Percentiles rank a stretch among this genome's conserved stretches.
phyloP scores from a whole-genome alignment of 805 yeast species.

The Lachancea meyersii region DNA sequence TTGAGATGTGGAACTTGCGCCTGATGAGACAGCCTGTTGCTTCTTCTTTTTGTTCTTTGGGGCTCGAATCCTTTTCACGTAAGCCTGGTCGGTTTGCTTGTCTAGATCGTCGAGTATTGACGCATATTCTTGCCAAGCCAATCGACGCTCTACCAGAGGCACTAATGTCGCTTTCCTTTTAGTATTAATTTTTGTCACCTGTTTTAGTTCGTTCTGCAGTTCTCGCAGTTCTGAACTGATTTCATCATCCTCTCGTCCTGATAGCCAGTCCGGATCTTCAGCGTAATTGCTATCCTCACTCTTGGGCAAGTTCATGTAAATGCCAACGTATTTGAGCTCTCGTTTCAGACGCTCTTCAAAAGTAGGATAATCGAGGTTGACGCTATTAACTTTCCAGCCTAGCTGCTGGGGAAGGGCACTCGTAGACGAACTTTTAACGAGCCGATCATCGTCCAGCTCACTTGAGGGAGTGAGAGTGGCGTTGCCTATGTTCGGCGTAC shows the following conservation, averaged over 20 bases:
- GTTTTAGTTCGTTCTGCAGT: slow-evolving; percentile 62
- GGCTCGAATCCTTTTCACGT: slow-evolving; percentile 71
- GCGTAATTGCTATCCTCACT: slow-evolving; percentile 27
- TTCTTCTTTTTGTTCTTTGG: slow-evolving; percentile 46
- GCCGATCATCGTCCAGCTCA: slow-evolving; percentile 12
- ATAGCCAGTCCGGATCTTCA: slow-evolving; percentile 56
- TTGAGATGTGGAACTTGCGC: slow-evolving; percentile 25
- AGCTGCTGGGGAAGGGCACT: slow-evolving; percentile 38
- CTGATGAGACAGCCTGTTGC: slow-evolving; percentile 18
- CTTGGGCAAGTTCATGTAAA: slow-evolving; percentile 54
- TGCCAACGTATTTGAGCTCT: slow-evolving; percentile 86
- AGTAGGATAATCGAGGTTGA: slow-evolving; percentile 61
- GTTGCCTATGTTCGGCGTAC: slow-evolving; percentile 14
- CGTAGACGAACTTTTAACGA: slow-evolving; percentile 19
- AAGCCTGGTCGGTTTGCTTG: slow-evolving; percentile 94
- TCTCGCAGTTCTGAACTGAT: slow-evolving; percentile 74
- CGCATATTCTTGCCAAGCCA: slow-evolving; percentile 92
- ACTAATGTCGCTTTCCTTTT: slow-evolving; percentile 57
- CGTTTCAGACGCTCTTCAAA: slow-evolving; percentile 84
- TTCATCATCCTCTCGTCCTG: slow-evolving; percentile 87
- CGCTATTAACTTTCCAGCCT: slow-evolving; percentile 42
- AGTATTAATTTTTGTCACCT: slow-evolving; percentile 56
- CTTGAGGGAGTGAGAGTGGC: slow-evolving; percentile 20
- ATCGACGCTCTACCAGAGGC: slow-evolving; percentile 75
- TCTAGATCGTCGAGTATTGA: slow-evolving; percentile 89